Evolutionary conservation across 2,329 filamentous ascomycete genomes (phyloP).

Genomic region (Colletotrichum filicis): DNA sequence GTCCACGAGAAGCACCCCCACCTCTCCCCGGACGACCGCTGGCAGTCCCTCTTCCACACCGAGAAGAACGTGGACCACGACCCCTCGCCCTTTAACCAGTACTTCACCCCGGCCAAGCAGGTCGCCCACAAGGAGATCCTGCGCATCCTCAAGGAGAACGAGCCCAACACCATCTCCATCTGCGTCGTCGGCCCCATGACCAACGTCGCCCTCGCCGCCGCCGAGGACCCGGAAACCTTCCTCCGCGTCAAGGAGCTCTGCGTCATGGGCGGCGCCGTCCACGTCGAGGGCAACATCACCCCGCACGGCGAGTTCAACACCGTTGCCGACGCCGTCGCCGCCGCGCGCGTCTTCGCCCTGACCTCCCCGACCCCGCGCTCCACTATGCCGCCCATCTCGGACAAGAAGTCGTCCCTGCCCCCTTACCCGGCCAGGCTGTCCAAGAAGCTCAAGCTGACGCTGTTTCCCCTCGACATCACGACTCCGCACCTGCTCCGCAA

Average conservation of each 20-base stretch:
- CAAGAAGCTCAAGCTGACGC: slow-evolving; percentile 71
- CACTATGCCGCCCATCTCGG: slow-evolving; percentile 80
- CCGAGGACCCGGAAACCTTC: slow-evolving; percentile 90
- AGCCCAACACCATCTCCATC: slow-evolving; percentile 86
- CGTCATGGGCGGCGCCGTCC: slow-evolving; percentile 92
- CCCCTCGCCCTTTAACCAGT: slow-evolving; percentile 56
- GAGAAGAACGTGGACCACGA: slow-evolving; percentile 41
- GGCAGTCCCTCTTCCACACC: slow-evolving; percentile 74
- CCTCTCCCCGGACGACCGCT: slow-evolving; percentile 78
- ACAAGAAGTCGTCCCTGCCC: slow-evolving; percentile 60
- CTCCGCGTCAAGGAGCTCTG: slow-evolving; percentile 89
- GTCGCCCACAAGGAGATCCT: slow-evolving; percentile 89
- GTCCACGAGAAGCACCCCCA: slow-evolving; percentile 81
- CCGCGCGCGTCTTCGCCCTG: slow-evolving; percentile 80
- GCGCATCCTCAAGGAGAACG: slow-evolving; percentile 84
- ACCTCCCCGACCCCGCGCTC: slow-evolving; percentile 78
- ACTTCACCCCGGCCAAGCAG: slow-evolving; percentile 81
- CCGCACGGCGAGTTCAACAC: slow-evolving; percentile 96
- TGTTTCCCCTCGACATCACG: slow-evolving; percentile 84
- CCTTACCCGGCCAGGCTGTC: slow-evolving; percentile 74
- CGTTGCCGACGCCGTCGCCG: slow-evolving; percentile 85
- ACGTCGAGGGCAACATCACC: slow-evolving; percentile 82
- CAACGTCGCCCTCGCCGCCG: slow-evolving; percentile 90
- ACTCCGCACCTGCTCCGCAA: slow-evolving; percentile 74
- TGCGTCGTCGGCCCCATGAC: slow-evolving; percentile 91